Evolutionary conservation across 768 basidiomycete species (phyloP), one percentile per base, ranked within the genome.

Genomic region (Tephrocybe sp.): DNA sequence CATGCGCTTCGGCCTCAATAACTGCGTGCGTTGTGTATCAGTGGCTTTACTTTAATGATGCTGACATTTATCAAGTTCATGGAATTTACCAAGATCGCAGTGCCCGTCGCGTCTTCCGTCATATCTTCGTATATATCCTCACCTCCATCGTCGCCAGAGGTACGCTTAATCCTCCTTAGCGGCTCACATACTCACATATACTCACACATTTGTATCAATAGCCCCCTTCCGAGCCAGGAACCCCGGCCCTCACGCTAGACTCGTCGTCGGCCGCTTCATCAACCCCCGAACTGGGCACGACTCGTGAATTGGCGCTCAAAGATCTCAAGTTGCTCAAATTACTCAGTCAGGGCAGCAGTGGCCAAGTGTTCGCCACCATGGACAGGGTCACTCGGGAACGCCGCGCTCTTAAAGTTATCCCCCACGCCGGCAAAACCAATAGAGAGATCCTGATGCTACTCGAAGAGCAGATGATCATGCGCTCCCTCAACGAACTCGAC

Each of bases 331-430:
- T 54, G 17, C 20, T 69, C 18, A 59, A 63, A 20, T 65, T 65
- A 44, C 50, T 70, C 15, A 63, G 67, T 36, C 62, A 61, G 36
- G 68, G 67, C 1, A 58, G 63, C 11, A 58, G 57, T 20, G 64
- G 65, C 20, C 59, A 61, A 43, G 66, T 68, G 6, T 70, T 63
- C 41, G 56, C 59, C 38, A 65, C 60, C 53, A 60, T 57, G 36
- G 61, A 68, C 45, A 55, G 42, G 8, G 52, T 61, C 8, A 56
- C 65, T 6, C 56, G 53, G 21, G 53, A 45, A 20, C 58, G 53
- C 28, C 33, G 65, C 33, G 69, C 69, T 3, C 50, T 70, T 12
- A 70, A 70, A 55, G 39, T 42, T 20, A 63, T 70, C 15, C 59
- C 68, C n/a, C 64, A 66, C 42, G 46, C 39, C 14, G 57, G 51